Evolutionary conservation across 2,329 filamentous ascomycete genomes (phyloP), one percentile per base, ranked within the genome.

Genomic region (Cercospora sp.): DNA sequence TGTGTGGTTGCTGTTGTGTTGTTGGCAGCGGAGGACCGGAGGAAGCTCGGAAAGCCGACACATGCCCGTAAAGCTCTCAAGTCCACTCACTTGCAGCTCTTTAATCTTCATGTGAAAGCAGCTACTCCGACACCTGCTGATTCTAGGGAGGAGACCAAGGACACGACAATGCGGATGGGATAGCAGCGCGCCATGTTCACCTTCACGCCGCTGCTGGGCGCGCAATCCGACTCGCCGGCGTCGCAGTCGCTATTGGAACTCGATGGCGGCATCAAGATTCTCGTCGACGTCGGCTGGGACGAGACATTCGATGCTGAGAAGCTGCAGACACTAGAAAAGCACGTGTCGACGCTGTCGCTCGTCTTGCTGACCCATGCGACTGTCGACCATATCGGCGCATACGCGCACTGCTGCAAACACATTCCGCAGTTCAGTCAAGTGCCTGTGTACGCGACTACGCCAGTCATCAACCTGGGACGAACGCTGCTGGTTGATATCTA

Each of bases 171-270:
- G 60, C 33, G 23, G 45, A 42, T 16, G 31, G 31, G 63, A 59
- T 64, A 64, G 31, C 51, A 33, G 20, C 36, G 53, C 42, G 51
- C n/a, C 75, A 99, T 99, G 95, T 98, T 99, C 84, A 96, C 91
- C 72, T 97, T 98, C 81, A 96, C 91, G 76, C 90, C 95, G 58
- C 85, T 99, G 67, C 90, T 97, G 74, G 95, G 95, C 78, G 94
- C 95, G 69, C 92, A 96, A 77, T 94, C 92, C 62, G 88, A 91
- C 72, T 95, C 93, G 58, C 85, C 89, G 67, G 94, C 94, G 53
- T 96, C 93, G 71, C 93, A 97, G 79, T 98, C 95, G n/a, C 87
- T 99, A 39, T 84, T 99, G 59, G 94, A 98, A 83, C 90, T 99
- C 65, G 95, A 99, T 82, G 94, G 94, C 72, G 95, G 94, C 67